Base-by-base conservation (phyloP, 805 yeast species). In the Wilhelminamyces savonicus region DNA sequence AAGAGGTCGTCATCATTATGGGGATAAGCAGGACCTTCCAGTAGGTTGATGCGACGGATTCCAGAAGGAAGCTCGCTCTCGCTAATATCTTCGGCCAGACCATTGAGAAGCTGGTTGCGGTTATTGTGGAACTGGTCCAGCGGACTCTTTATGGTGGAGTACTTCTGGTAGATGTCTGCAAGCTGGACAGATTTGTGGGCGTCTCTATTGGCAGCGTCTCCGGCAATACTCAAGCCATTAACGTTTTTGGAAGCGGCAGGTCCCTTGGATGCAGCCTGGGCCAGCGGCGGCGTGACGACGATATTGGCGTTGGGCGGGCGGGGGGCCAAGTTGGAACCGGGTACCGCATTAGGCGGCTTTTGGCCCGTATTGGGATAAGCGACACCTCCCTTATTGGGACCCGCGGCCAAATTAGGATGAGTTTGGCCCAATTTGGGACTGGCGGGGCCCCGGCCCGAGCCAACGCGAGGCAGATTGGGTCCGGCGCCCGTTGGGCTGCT, bases 81-180 rank as follows among this genome's bases (percentile, higher is more conserved):
- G 19, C 47, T 49, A 21, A 62, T 44, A 22, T 47, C 47, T 37
- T 60, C 67, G 14, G 44, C 50, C 2, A 59, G 45, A 1, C 67
- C 67, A 35, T 62, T 60, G 33, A 62, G 49, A 11, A 60, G 30
- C 30, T 52, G 41, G 41, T 56, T 59, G 30, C 69, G 46, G 31
- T 61, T 46, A 10, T 37, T 38, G 31, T 54, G 49, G 43, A 60
- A 62, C 35, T 54, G 56, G 41, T 62, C 69, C 7, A 65, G 55
- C 2, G 71, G 71, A 7, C 63, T 40, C 28, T 56, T 48, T 25
- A 64, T 56, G 4, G 50, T 56, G 11, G 59, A 52, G 39, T 64
- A 64, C 35, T 64, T 64, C 24, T 62, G 67, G 40, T 64, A 64
- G 16, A 64, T 64, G 29, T 64, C 69, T 1, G 57, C 59, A 34